phyloP scores from a whole-genome alignment of 148 eudicot genomes.

The Silene uniflora region DNA sequence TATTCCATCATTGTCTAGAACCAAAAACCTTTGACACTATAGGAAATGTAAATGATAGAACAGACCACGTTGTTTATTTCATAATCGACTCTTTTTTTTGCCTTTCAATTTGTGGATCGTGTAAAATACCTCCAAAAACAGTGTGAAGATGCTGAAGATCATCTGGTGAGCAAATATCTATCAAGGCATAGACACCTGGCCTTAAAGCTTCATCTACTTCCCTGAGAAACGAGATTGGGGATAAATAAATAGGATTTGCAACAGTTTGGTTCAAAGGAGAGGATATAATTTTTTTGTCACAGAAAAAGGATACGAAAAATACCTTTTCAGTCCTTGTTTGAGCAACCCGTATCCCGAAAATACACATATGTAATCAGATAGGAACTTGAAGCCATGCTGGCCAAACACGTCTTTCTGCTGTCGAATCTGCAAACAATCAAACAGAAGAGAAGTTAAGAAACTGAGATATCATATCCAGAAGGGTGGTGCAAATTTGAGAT shows the following conservation, averaged over 20 bases:
- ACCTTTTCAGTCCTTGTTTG: slow-evolving; percentile 68
- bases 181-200: slow-evolving; percentile 83
- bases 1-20: too few relatives aligned
- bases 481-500: not conserved
- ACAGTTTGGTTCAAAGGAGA: not conserved
- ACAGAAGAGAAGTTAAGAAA: slow-evolving; percentile 4
- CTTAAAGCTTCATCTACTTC: slow-evolving; percentile 87
- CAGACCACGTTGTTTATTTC: too few relatives aligned
- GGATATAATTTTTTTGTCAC: not conserved
- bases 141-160: slow-evolving; percentile 91
- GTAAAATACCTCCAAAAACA: slow-evolving; percentile 58
- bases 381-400: slow-evolving; percentile 51
- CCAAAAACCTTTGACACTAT: too few relatives aligned
- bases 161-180: slow-evolving; percentile 79
- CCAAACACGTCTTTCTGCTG: slow-evolving; percentile 79
- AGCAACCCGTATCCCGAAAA: slow-evolving; percentile 74
- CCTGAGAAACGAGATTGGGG: slow-evolving; percentile 31
- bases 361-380: slow-evolving; percentile 63
- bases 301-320: not conserved
- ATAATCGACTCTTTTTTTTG: too few relatives aligned
- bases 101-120: too few relatives aligned
- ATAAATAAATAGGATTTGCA: not conserved
- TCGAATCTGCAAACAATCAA: slow-evolving; percentile 54
- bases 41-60: too few relatives aligned
- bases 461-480: not conserved